These are phyloP conservation scores for Debaryomycetaceae sp. DNA, from an alignment of 1,139 yeast species.

Conservation along the genomic window DNA sequence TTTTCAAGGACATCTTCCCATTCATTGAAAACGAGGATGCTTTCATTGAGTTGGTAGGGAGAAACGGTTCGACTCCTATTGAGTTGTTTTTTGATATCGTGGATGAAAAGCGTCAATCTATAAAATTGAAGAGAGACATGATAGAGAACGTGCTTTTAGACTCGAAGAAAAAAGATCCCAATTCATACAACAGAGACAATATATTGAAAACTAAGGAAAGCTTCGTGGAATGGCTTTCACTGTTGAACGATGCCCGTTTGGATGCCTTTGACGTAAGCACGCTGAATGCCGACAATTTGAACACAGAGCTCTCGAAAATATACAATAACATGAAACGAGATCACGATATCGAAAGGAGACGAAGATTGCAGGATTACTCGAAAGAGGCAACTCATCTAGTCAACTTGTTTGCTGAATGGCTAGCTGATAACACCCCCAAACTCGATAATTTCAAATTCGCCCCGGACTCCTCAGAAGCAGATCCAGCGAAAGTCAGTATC, in stretches of 20 bases:
- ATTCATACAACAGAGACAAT: conserved; percentile 11
- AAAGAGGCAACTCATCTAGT: conserved; percentile 10
- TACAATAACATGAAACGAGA: conserved; percentile 27
- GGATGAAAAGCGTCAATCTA: conserved; percentile 56
- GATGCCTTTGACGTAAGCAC: conserved; percentile 14
- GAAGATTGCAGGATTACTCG: conserved; percentile 9
- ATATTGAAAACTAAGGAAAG: conserved; percentile 15
- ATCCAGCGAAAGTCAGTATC: conserved; percentile 1
- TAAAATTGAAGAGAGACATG: conserved; percentile 59
- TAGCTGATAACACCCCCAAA: conserved; percentile 10
- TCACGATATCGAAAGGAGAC: conserved; percentile 14
- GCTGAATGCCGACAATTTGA: conserved; percentile 14
- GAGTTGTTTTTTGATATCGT: conserved; percentile 77
- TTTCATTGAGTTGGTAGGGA: conserved; percentile 64
- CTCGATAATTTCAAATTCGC: neutral
- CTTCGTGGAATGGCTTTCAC: conserved; percentile 18
- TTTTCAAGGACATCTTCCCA: conserved; percentile 57
- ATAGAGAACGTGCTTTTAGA: conserved; percentile 51
- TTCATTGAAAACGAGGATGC: conserved; percentile 54
- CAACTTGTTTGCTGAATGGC: conserved; percentile 17
- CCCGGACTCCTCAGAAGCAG: neutral
- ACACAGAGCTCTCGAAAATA: conserved; percentile 17
- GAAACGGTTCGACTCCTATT: conserved; percentile 75
- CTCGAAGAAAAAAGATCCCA: conserved; percentile 10
- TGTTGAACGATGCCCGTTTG: conserved; percentile 27